These are phyloP conservation scores for Perkinsus olseni DNA, from an alignment of 169 alveolate genomes.

Conservation along the genomic window DNA sequence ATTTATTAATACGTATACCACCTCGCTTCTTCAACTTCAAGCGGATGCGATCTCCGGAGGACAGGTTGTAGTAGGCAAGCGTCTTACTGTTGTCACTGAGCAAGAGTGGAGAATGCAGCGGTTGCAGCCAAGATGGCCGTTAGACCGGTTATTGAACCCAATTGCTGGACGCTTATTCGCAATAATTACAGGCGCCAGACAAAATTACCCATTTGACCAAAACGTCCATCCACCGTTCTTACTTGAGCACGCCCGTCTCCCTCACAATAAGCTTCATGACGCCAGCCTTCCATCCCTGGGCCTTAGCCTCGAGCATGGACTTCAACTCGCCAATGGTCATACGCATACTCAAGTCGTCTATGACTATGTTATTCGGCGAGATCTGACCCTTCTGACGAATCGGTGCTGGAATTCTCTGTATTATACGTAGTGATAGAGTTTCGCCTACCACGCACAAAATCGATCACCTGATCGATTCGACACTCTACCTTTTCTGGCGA, in stretches of 20 bases:
- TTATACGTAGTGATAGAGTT: neutral
- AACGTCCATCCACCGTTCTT: neutral
- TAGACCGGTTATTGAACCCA: too few relatives aligned
- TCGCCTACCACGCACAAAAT: neutral
- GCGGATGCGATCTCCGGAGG: neutral
- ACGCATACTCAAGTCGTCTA: neutral
- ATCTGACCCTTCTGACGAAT: neutral
- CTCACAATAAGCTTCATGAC: neutral
- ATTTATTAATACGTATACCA: neutral
- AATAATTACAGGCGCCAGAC: too few relatives aligned
- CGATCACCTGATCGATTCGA: neutral
- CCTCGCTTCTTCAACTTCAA: neutral
- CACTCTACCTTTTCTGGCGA: neutral
- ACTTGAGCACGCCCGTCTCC: neutral
- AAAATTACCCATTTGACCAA: neutral
- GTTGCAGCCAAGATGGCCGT: too few relatives aligned
- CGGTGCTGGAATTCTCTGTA: neutral
- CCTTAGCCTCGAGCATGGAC: neutral
- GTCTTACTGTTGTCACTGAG: neutral
- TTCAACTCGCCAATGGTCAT: neutral
- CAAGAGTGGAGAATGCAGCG: too few relatives aligned
- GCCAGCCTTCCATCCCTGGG: neutral
- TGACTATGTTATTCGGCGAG: neutral
- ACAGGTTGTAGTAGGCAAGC: neutral
- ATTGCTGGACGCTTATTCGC: too few relatives aligned